Base-by-base conservation (phyloP, 2,329 filamentous ascomycete genomes). In the Neopestalotiopsis rosae region DNA sequence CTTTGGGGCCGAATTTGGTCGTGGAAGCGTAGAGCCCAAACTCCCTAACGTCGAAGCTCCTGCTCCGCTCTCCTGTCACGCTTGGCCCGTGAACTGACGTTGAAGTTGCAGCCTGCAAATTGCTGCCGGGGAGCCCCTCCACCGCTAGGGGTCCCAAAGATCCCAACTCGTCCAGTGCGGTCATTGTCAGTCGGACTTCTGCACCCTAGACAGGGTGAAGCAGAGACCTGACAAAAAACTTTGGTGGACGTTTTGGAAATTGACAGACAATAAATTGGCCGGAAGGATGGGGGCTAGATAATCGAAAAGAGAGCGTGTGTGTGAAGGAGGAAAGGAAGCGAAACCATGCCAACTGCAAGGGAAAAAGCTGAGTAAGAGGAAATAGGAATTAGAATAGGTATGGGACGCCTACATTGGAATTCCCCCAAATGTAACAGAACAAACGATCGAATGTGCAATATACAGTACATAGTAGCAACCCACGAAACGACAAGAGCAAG, bases 41-140 rank as follows among this genome's bases (percentile, higher is more conserved):
- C 69, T 74, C 75, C 68, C 74, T 74, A 65, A 71, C 69, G 67
- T 72, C 74, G 65, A 71, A 69, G 67, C 72, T 75, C 68, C 75
- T 68, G 68, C 76, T 77, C 67, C 76, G 75, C 66, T 77, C 75
- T 66, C 72, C 74, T 71, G 69, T 75, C 71, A 72, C 69, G 64
- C 71, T 69, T 61, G 74, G 69, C 64, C 72, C 74, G 70, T 57
- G 69, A 64, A 66, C 69, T 61, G 69, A 70, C 69, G 69, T 67
- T 66, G 66, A 67, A 68, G 66, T 64, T 66, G 66, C 69, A 68
- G 66, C 67, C 38, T 59, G 32, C 28, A 49, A 59, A 45, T 67
- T 61, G 56, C 20, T n/a, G 59, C 65, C 28, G 56, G 65, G 65
- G 56, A 12, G 42, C 10, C 32, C 32, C 40, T 67, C 65, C 52